phyloP scores from a whole-genome alignment of 116 monocot genomes.

The Iris pallida region DNA sequence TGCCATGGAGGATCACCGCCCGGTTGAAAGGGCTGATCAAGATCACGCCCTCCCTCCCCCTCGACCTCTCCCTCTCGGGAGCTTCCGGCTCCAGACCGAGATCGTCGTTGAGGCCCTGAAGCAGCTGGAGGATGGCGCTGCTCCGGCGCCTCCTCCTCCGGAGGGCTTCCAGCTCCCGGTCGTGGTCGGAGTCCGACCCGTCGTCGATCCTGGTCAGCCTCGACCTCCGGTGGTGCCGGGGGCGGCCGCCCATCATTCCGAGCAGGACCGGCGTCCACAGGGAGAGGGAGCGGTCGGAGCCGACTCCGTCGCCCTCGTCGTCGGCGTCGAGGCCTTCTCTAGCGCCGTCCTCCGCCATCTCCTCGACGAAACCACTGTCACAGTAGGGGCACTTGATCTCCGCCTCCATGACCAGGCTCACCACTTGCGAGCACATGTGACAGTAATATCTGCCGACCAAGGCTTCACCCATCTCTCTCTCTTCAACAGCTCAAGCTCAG shows the following conservation, averaged over 20 bases:
- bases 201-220: neutral
- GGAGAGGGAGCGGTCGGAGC: slow-evolving; percentile 28
- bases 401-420: slow-evolving; percentile 28
- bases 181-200: slow-evolving; percentile 8
- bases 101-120: slow-evolving; percentile 32
- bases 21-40: slow-evolving; percentile 48
- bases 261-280: slow-evolving; percentile 30
- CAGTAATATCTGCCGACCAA: slow-evolving; percentile 34
- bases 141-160: slow-evolving; percentile 19
- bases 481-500: too few relatives aligned
- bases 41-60: slow-evolving; percentile 42
- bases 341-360: slow-evolving; percentile 20
- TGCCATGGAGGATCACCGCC: slow-evolving; percentile 41
- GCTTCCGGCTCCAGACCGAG: slow-evolving; percentile 10
- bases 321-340: neutral
- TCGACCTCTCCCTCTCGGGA: slow-evolving; percentile 20
- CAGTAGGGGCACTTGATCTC: slow-evolving; percentile 49
- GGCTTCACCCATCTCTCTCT: slow-evolving; percentile 22
- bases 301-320: slow-evolving; percentile 2
- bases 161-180: slow-evolving; percentile 20
- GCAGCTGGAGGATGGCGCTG: slow-evolving; percentile 25
- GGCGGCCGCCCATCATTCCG: slow-evolving; percentile 25
- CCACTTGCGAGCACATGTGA: slow-evolving; percentile 30
- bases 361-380: slow-evolving; percentile 44
- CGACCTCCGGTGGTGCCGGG: slow-evolving; percentile 6